Percentiles rank a stretch among this genome's conserved stretches.
Conservation (phyloP, 495 filamentous ascomycete species). For the Friedmanniomyces endolithicus region DNA sequence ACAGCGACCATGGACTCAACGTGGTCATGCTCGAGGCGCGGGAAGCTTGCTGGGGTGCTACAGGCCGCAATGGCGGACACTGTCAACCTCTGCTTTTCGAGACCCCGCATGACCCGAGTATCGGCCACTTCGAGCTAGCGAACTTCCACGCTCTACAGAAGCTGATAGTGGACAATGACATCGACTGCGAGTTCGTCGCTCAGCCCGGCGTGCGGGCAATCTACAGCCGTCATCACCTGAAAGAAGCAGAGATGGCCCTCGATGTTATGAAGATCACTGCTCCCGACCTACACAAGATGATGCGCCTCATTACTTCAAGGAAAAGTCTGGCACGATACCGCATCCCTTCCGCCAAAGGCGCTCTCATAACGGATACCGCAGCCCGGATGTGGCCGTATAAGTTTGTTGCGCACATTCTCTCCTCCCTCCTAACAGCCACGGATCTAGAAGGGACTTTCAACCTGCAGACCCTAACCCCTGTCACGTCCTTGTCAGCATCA, state of each 20-base stretch:
- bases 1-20: slow-evolving; percentile 21
- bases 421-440: slow-evolving; percentile 36
- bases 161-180: slow-evolving; percentile 38
- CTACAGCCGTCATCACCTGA: slow-evolving; percentile 37
- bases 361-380: slow-evolving; percentile 34
- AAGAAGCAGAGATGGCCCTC: slow-evolving; percentile 34
- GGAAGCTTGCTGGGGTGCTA: slow-evolving; percentile 68
- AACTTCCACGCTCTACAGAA: slow-evolving; percentile 43
- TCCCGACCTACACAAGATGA: slow-evolving; percentile 38
- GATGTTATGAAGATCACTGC: slow-evolving; percentile 32
- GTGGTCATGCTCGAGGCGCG: slow-evolving; percentile 69
- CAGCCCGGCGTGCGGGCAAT: slow-evolving; percentile 43
- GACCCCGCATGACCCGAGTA: slow-evolving; percentile 28
- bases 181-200: slow-evolving; percentile 51
- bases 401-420: slow-evolving; percentile 54
- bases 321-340: slow-evolving; percentile 27
- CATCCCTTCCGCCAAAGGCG: slow-evolving; percentile 35
- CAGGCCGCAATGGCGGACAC: slow-evolving; percentile 67
- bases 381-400: slow-evolving; percentile 68
- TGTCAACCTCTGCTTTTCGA: slow-evolving; percentile 53
- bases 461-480: slow-evolving; percentile 63
- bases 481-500: slow-evolving; percentile 34
- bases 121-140: slow-evolving; percentile 51
- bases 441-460: slow-evolving; percentile 38
- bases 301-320: slow-evolving; percentile 26